phyloP scores from a whole-genome alignment of 768 basidiomycete genomes.

The Hortiboletus campestris region DNA sequence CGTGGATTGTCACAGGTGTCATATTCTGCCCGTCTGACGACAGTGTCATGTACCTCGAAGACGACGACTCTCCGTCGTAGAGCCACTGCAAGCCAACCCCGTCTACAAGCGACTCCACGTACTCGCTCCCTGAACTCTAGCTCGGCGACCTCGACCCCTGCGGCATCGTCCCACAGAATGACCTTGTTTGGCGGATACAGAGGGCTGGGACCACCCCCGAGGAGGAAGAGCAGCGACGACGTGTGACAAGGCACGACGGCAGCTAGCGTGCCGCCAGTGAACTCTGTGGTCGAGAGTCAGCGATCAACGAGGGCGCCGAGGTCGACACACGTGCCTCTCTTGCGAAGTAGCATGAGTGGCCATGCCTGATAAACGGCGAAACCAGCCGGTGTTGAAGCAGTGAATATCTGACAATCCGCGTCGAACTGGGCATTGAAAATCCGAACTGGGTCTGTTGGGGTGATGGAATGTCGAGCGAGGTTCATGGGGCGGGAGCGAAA shows the following conservation, averaged over 20 bases:
- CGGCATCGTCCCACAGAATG: constrained; percentile 82
- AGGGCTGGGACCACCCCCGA: constrained; percentile 86
- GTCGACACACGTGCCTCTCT: constrained; percentile 58
- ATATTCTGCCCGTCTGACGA: constrained; percentile 71
- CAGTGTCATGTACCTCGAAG: constrained; percentile 64
- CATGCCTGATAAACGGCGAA: constrained; percentile 80
- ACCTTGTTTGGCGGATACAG: constrained; percentile 92
- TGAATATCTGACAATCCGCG: constrained; percentile 77
- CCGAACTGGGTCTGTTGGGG: constrained; percentile 68
- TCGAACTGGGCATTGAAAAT: constrained; percentile 80
- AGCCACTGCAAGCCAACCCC: constrained; percentile 83
- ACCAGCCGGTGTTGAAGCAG: constrained; percentile 72
- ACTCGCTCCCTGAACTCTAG: constrained; percentile 87
- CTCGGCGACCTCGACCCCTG: constrained; percentile 78
- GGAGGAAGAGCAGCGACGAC: constrained; percentile 79
- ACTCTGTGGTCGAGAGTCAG: constrained; percentile 46
- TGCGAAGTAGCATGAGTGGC: constrained; percentile 75
- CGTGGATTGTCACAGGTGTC: constrained; percentile 85
- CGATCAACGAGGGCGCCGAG: neutral
- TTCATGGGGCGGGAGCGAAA: constrained; percentile 57
- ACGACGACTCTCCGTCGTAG: constrained; percentile 76
- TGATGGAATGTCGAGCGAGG: constrained; percentile 81
- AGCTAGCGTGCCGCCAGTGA: constrained; percentile 77
- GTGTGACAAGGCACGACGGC: constrained; percentile 75
- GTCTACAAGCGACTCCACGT: constrained; percentile 72